Percentiles rank a stretch among this genome's conserved stretches.
phyloP scores from a whole-genome alignment of 495 filamentous ascomycete genomes.

The Penicillium cinerascens region DNA sequence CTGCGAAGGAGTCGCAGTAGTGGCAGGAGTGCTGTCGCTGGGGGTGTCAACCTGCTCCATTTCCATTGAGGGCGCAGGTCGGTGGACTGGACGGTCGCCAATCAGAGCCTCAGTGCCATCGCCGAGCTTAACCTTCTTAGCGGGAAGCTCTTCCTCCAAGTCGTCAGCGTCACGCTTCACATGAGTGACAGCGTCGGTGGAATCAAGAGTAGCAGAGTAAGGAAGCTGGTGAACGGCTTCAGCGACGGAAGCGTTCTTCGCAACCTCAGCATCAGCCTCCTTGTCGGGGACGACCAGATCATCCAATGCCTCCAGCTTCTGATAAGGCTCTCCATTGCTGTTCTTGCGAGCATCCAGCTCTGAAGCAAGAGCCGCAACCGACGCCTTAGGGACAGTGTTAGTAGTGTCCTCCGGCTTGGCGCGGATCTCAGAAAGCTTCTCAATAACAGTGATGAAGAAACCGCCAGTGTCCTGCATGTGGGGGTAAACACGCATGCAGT shows the following conservation, averaged over 20 bases:
- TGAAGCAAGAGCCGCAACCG: conserved; percentile 52
- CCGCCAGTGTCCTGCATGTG: conserved; percentile 94
- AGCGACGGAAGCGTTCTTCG: conserved; percentile 45
- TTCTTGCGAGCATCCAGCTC: conserved; percentile 51
- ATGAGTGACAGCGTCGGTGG: conserved; percentile 17
- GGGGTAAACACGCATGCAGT: conserved; percentile 89
- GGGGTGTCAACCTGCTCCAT: conserved; percentile 39
- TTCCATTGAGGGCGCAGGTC: conserved; percentile 41
- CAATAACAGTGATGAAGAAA: conserved; percentile 94
- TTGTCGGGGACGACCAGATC: conserved; percentile 38
- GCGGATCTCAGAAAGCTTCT: conserved; percentile 85
- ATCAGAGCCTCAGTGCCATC: conserved; percentile 44
- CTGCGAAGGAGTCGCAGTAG: conserved; percentile 23
- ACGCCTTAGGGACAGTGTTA: conserved; percentile 52
- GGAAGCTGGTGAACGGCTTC: conserved; percentile 39
- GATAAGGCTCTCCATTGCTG: conserved; percentile 31
- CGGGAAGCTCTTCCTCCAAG: conserved; percentile 40
- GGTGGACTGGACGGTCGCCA: conserved; percentile 49
- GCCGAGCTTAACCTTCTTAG: conserved; percentile 46
- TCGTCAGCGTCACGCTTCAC: conserved; percentile 41
- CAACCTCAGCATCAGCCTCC: conserved; percentile 32
- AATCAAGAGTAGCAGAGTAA: conserved; percentile 34
- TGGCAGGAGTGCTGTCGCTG: conserved; percentile 29
- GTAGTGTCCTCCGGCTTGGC: conserved; percentile 69
- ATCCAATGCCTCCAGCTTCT: conserved; percentile 52